Evolutionary conservation across 768 basidiomycete genomes (phyloP).

Genomic region (Collybia nuda): DNA sequence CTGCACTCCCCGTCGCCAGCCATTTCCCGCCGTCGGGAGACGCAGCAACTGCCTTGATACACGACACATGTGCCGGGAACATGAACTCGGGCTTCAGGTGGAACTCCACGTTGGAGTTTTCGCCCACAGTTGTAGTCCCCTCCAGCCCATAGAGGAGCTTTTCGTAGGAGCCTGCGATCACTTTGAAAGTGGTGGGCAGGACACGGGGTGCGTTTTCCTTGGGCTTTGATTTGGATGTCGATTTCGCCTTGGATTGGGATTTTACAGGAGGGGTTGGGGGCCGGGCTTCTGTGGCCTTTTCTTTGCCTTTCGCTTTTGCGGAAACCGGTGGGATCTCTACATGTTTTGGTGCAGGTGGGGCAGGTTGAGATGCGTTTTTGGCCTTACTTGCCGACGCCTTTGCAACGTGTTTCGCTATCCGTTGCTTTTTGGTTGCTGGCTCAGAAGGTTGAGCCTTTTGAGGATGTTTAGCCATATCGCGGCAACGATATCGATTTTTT

Average conservation of each 20-base stretch:
- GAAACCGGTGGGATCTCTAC: background rate
- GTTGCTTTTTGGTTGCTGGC: constrained; percentile 27
- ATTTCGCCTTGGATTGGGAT: constrained; percentile 16
- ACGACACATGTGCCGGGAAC: constrained; percentile 95
- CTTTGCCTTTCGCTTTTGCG: constrained; percentile 5
- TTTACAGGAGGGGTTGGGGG: constrained; percentile 19
- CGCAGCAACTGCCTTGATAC: constrained; percentile 86
- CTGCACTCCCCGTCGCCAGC: constrained; percentile 94
- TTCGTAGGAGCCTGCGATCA: constrained; percentile 94
- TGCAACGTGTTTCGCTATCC: constrained; percentile 11
- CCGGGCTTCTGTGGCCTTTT: background rate
- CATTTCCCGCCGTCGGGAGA: constrained; percentile 92
- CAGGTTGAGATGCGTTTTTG: background rate
- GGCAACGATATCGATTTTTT: background rate
- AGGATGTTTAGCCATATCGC: constrained; percentile 1
- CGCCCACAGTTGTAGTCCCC: constrained; percentile 46
- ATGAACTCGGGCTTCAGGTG: constrained; percentile 83
- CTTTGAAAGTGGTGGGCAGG: constrained; percentile 69
- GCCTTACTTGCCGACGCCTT: constrained; percentile 11
- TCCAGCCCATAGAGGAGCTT: constrained; percentile 91
- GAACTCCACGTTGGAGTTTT: constrained; percentile 27
- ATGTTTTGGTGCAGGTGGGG: too few species aligned
- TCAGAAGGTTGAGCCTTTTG: constrained; percentile 15
- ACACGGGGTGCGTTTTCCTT: constrained; percentile 7
- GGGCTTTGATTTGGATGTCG: constrained; percentile 14